A percentile compares a stretch with the other conserved stretches of the same genome.
These are phyloP conservation scores for Colletotrichum siamense DNA, from an alignment of 2,329 filamentous ascomycete species.

Conservation along the genomic window DNA sequence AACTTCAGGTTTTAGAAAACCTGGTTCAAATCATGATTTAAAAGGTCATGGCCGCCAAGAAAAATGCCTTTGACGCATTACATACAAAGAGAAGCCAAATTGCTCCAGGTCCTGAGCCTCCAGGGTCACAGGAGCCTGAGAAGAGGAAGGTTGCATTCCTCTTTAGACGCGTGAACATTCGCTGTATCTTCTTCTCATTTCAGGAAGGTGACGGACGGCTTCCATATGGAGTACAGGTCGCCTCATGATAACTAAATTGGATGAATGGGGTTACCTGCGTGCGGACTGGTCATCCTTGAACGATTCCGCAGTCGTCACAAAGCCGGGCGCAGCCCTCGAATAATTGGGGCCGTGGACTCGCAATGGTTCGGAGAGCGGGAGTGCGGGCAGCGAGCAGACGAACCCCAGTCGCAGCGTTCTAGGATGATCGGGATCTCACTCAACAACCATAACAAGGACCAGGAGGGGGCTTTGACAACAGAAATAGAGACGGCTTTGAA, in stretches of 20 bases:
- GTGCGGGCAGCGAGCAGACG: background rate
- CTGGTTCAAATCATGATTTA: too few species aligned
- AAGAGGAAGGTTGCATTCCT: background rate
- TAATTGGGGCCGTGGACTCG: background rate
- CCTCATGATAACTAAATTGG: background rate
- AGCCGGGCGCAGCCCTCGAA: background rate
- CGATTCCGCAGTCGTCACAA: background rate
- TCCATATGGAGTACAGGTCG: background rate
- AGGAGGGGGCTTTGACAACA: background rate
- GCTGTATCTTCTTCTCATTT: background rate
- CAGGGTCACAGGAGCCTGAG: background rate
- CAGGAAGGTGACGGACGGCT: background rate
- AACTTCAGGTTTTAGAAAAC: too few species aligned
- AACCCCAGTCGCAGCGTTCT: background rate
- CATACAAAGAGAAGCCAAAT: fast-evolving
- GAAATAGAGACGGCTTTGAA: background rate
- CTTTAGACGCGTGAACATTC: background rate
- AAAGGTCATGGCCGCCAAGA: too few species aligned
- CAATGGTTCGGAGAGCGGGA: background rate
- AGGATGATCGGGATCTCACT: background rate
- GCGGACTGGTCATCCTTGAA: background rate
- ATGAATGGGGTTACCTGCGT: background rate
- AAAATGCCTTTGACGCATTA: too few species aligned
- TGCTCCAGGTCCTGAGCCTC: fast-evolving
- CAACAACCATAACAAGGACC: background rate